Evolutionary conservation across 2,329 filamentous ascomycete genomes (phyloP), one percentile per base, ranked within the genome.

Genomic region (Lasiodiplodia citricola): DNA sequence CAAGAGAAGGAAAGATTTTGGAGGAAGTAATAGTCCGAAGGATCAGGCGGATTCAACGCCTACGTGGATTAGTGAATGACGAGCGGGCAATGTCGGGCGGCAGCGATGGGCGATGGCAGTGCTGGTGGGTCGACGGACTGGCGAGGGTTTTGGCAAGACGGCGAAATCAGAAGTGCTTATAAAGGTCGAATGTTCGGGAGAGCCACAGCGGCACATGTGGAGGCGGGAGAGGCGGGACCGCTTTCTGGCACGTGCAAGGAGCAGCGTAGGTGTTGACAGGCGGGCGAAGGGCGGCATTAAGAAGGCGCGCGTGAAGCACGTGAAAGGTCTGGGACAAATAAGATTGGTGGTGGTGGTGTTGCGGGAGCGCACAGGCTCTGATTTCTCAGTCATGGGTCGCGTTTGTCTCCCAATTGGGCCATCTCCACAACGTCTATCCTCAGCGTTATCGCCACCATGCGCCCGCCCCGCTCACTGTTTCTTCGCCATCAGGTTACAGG

Each of bases 181-280:
- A 11, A 52, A 6, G 28, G 54, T 41, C 37, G 21, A 25, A 58
- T 16, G 41, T 5, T 51, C 21, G 41, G 44, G 25, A 63, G 44
- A 37, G 18, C 10, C 58, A 23, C 25, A 50, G 25, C 16, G 11
- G 41, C 10, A 25, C 4, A n/a, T 38, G 60, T 25, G 60, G 60
- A 64, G 21, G 47, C 60, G 44, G 58, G 44, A 38, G 3, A 31
- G 47, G 14, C n/a, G 5, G 13, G 60, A 13, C 8, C 44, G 28
- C n/a, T 2, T 13, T 31, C 4, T 8, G 31, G 60, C 60, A 64
- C 60, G 60, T 37, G 60, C 60, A n/a, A 62, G n/a, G 8, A 31
- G 57, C 37, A 44, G 23, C 16, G 44, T 44, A 14, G 60, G 60
- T 63, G 58, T 63, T 63, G 58, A 51, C 58, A 28, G 35, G 23